These are phyloP conservation scores for Paramecium octaurelia DNA, from an alignment of 73 alveolate species.

Conservation along the genomic window DNA sequence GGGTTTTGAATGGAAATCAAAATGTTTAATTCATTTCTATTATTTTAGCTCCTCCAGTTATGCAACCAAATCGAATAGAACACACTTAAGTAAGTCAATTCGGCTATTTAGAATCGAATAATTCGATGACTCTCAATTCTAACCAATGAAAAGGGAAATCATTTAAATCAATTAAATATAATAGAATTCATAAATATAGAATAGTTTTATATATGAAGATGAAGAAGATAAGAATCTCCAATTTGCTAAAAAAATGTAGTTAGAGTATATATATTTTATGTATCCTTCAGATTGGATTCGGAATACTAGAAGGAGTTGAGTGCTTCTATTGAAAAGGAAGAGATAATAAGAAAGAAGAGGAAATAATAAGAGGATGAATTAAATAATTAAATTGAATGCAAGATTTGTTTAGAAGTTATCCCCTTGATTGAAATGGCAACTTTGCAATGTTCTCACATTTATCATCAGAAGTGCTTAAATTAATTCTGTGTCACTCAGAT, in stretches of 20 bases:
- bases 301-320: background rate
- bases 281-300: background rate
- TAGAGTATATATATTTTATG: background rate
- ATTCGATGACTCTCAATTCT: background rate
- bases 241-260: background rate
- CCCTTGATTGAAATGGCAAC: background rate
- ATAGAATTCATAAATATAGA: background rate
- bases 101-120: background rate
- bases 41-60: background rate
- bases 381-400: background rate
- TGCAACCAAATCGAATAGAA: background rate
- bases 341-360: background rate
- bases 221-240: background rate
- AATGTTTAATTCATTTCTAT: background rate
- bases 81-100: background rate
- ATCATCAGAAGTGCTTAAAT: conserved; percentile 66
- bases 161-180: background rate
- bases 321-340: background rate
- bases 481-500: conserved; percentile 22
- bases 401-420: conserved; percentile 11
- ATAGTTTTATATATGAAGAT: background rate
- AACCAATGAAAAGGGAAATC: background rate
- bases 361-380: background rate
- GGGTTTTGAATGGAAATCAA: background rate
- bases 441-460: conserved; percentile 63